Base-by-base conservation (phyloP, 2,329 filamentous ascomycete genomes). In the Xylariaceae sp. region DNA sequence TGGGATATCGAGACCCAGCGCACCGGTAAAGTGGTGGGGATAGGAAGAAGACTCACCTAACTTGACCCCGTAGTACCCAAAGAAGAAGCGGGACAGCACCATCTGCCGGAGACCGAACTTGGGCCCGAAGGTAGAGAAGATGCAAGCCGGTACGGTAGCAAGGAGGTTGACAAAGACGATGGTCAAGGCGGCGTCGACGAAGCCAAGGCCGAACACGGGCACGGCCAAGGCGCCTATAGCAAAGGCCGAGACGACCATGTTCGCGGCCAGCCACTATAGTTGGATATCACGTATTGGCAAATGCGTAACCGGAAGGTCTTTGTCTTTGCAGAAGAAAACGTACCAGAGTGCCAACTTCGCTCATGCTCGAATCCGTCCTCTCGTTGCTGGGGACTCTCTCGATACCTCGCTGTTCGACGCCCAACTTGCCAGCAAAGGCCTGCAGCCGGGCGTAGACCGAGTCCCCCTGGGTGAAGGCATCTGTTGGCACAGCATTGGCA, bases 51-150 rank as follows among this genome's bases (percentile, higher is more conserved):
- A 9, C 45, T 60, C 64, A 81, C 78, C 75, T 50, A 85, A 60
- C 59, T 83, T 84, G 21, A 79, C 78, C n/a, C 72, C 73, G 49
- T 75, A 80, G 62, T 76, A 85, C 7, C 85, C 85, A 57, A 88
- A 88, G 64, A 73, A 88, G 63, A 83, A 88, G 24, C 85, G 71
- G 9, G 81, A 80, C n/a, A 89, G 69, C 1, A 88, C 82, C 80
- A 89, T 88, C 56, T 88, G 85, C 38, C 85, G 76, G 47, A 88
- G 68, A 3, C 85, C 85, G 49, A 87, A 88, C 7, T 67, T 66
- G 3, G 85, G 81, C 3, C 85, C 85, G 55, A 88, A 87, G 13
- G 78, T 85, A 2, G 81, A 84, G 68, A 88, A 88, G 63, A 82
- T 87, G 55, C 77, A 83, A 12, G 87, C 84, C 0, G 84, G 81